Conservation (phyloP, 768 basidiomycete genomes). For the Tulasnella sp. region DNA sequence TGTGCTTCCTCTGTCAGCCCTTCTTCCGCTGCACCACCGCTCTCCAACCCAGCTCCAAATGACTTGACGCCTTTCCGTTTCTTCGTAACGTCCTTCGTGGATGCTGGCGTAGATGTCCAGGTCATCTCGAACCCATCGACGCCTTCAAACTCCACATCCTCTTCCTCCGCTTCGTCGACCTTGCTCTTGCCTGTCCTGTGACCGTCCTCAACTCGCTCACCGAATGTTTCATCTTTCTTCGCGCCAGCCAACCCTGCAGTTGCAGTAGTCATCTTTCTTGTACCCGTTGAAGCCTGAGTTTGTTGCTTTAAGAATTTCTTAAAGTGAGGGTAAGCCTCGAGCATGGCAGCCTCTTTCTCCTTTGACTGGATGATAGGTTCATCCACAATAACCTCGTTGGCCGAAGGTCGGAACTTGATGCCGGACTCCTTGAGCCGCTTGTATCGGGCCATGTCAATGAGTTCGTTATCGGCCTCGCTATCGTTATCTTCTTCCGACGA, state of each 20-base stretch:
- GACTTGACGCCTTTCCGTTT: constrained; percentile 55
- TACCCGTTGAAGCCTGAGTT: background rate
- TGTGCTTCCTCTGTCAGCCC: constrained; percentile 48
- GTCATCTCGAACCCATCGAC: constrained; percentile 37
- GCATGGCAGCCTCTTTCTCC: background rate
- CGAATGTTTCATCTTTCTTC: constrained; percentile 24
- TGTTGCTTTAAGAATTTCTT: background rate
- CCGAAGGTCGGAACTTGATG: constrained; percentile 14
- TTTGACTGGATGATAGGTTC: constrained; percentile 9
- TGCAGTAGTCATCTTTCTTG: constrained; percentile 17
- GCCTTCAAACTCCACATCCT: constrained; percentile 43
- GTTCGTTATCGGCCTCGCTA: constrained; percentile 23
- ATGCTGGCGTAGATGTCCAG: constrained; percentile 25
- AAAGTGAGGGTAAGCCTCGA: constrained; percentile 6
- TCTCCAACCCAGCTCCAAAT: constrained; percentile 88
- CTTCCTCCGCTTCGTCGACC: constrained; percentile 12
- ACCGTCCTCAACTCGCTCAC: constrained; percentile 1
- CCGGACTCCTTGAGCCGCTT: constrained; percentile 6
- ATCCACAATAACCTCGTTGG: constrained; percentile 18
- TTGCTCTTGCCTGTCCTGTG: background rate
- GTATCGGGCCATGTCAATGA: constrained; percentile 7
- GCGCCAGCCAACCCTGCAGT: constrained; percentile 25
- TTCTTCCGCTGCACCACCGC: constrained; percentile 48
- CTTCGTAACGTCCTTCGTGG: constrained; percentile 31
- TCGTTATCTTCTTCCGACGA: constrained; percentile 20